phyloP scores from a whole-genome alignment of 164 flowering plant species.

The Cinnamomum chago region DNA sequence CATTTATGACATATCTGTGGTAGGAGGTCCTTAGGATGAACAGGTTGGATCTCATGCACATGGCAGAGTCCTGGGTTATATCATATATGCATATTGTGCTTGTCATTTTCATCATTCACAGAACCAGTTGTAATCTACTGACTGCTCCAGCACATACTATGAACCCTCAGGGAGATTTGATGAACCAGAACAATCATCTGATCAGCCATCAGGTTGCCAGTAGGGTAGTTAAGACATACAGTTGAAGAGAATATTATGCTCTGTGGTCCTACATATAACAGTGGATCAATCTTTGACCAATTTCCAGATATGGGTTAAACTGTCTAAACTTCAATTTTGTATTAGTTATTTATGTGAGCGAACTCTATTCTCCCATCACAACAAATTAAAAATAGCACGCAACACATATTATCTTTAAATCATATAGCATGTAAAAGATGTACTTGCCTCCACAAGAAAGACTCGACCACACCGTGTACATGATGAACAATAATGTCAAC shows the following conservation, averaged over 20 bases:
- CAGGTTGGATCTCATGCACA: neutral
- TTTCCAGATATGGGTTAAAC: too few species aligned
- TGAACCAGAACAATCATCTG: too few species aligned
- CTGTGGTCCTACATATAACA: too few species aligned
- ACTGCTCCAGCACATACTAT: too few species aligned
- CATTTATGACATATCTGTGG: neutral
- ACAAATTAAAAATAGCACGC: neutral
- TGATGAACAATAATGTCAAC: constrained; percentile 66
- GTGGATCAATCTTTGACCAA: too few species aligned
- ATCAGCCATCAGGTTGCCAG: too few species aligned
- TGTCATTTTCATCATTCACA: neutral
- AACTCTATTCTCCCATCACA: neutral
- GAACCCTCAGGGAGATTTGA: too few species aligned
- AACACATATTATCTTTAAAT: neutral
- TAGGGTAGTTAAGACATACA: too few species aligned
- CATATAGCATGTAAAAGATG: neutral
- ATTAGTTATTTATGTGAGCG: too few species aligned
- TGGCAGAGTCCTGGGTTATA: neutral
- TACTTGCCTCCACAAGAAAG: constrained; percentile 43
- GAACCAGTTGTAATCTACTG: neutral
- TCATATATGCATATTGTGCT: too few species aligned
- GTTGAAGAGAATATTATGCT: too few species aligned
- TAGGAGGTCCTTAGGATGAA: neutral
- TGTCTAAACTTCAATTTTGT: too few species aligned
- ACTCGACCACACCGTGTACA: constrained; percentile 53